A percentile compares a stretch with the other conserved stretches of the same genome.
Evolutionary conservation across 163 green algal species (phyloP).

Genomic region (Prototheca wickerhamii): DNA sequence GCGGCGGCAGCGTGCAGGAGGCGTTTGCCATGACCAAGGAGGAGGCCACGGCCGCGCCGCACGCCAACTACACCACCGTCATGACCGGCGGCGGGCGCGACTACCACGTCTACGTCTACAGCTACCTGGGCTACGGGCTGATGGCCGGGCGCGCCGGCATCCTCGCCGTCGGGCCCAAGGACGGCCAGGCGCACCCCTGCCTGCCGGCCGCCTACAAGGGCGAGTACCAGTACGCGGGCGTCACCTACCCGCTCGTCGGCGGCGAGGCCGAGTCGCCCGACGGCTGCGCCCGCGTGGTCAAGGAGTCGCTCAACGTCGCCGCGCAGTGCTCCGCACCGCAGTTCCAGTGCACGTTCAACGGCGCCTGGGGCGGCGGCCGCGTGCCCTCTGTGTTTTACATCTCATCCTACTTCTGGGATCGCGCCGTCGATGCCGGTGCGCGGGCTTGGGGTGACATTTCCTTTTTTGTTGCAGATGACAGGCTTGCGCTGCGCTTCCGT

Average conservation of each 20-base stretch:
- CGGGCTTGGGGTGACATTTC: not conserved
- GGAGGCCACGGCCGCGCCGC: slow-evolving; percentile 49
- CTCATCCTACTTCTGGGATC: slow-evolving; percentile 95
- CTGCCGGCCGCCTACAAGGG: slow-evolving; percentile 41
- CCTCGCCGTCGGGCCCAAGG: slow-evolving; percentile 34
- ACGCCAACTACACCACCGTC: slow-evolving; percentile 57
- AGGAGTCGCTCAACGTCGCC: slow-evolving; percentile 40
- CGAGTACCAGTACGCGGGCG: slow-evolving; percentile 50
- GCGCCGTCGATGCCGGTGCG: slow-evolving; percentile 57
- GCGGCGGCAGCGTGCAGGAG: slow-evolving; percentile 89
- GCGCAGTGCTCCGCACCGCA: slow-evolving; percentile 43
- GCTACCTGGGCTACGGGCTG: slow-evolving; percentile 90
- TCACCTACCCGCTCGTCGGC: slow-evolving; percentile 34
- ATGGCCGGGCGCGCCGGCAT: slow-evolving; percentile 84
- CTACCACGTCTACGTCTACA: slow-evolving; percentile 94
- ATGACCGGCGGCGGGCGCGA: slow-evolving; percentile 54
- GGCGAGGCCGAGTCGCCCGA: not conserved
- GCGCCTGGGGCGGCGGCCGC: slow-evolving; percentile 71
- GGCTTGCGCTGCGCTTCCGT: no score
- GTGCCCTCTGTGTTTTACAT: slow-evolving; percentile 76
- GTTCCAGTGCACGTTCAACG: slow-evolving; percentile 71
- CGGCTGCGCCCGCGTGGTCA: slow-evolving; percentile 30
- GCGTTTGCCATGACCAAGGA: slow-evolving; percentile 66
- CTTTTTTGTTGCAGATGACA: not conserved
- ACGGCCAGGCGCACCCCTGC: slow-evolving; percentile 53